phyloP scores from a whole-genome alignment of 371 early-diverging fungal genomes.

The Mucor piriformis region DNA sequence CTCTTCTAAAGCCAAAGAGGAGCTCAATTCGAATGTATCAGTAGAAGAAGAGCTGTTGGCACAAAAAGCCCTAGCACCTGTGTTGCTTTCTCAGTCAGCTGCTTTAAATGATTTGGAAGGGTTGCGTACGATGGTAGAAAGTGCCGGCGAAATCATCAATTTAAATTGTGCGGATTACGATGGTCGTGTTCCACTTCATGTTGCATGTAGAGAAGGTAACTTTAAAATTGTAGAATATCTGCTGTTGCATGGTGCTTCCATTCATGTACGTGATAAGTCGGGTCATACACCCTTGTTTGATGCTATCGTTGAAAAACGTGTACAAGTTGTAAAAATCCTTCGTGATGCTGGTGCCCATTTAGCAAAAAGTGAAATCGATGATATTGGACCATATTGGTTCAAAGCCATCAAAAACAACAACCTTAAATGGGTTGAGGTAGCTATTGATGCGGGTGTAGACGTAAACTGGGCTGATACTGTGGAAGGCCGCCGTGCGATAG shows the following conservation, averaged over 20 bases:
- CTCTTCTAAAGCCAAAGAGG: slow-evolving; percentile 21
- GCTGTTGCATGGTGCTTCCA: slow-evolving; percentile 83
- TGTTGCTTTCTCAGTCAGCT: slow-evolving; percentile 88
- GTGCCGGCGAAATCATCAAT: slow-evolving; percentile 56
- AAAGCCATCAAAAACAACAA: slow-evolving; percentile 43
- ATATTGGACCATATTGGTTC: slow-evolving; percentile 57
- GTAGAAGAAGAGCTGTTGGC: slow-evolving; percentile 68
- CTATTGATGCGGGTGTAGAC: slow-evolving; percentile 44
- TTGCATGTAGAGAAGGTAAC: slow-evolving; percentile 85
- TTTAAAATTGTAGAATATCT: slow-evolving; percentile 72
- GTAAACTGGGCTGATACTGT: slow-evolving; percentile 50
- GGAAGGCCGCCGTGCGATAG: slow-evolving; percentile 42
- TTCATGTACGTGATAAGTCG: slow-evolving; percentile 89
- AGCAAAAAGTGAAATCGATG: slow-evolving; percentile 75
- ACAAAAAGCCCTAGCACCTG: slow-evolving; percentile 80
- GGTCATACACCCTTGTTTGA: slow-evolving; percentile 92
- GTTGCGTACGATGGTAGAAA: slow-evolving; percentile 65
- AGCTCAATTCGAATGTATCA: slow-evolving; percentile 31
- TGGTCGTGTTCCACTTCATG: slow-evolving; percentile 83
- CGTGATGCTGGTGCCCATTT: slow-evolving; percentile 90
- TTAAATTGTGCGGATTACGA: slow-evolving; percentile 88
- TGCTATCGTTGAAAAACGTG: slow-evolving; percentile 66
- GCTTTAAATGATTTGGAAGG: slow-evolving; percentile 85
- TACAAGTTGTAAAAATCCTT: slow-evolving; percentile 69
- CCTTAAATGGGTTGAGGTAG: slow-evolving; percentile 36